These are phyloP conservation scores for Rheum nobile DNA, from an alignment of 148 eudicot genomes.

Conservation along the genomic window DNA sequence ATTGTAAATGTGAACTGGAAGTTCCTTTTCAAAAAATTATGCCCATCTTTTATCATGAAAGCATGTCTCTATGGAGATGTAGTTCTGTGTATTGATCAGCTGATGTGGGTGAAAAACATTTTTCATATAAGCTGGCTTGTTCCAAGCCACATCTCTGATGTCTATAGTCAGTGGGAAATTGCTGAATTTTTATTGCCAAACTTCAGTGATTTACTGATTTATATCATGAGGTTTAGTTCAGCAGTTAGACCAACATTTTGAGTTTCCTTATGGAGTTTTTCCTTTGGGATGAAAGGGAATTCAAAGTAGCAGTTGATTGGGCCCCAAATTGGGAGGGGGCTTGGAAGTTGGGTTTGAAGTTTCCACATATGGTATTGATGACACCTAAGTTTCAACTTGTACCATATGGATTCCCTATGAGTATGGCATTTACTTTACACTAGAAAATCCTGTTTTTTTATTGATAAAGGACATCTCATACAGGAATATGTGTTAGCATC, in stretches of 20 bases:
- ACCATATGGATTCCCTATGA: neutral
- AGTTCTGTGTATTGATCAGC: neutral
- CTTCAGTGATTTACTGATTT: neutral
- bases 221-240: neutral
- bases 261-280: neutral
- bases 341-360: neutral
- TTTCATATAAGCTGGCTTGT: neutral
- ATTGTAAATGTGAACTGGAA: neutral
- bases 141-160: neutral
- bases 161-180: neutral
- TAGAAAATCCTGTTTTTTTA: neutral
- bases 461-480: neutral
- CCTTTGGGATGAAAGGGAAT: neutral
- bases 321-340: neutral
- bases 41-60: neutral
- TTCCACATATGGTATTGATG: neutral
- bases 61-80: neutral
- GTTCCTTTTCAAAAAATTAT: neutral
- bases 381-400: neutral
- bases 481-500: neutral
- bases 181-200: slow-evolving; percentile 1
- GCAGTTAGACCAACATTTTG: neutral
- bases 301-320: slow-evolving; percentile 1
- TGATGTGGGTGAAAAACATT: neutral
- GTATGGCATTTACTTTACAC: neutral